Evolutionary conservation across 1,284 basidiomycete species (phyloP).

Genomic region (Pascua guehoae): DNA sequence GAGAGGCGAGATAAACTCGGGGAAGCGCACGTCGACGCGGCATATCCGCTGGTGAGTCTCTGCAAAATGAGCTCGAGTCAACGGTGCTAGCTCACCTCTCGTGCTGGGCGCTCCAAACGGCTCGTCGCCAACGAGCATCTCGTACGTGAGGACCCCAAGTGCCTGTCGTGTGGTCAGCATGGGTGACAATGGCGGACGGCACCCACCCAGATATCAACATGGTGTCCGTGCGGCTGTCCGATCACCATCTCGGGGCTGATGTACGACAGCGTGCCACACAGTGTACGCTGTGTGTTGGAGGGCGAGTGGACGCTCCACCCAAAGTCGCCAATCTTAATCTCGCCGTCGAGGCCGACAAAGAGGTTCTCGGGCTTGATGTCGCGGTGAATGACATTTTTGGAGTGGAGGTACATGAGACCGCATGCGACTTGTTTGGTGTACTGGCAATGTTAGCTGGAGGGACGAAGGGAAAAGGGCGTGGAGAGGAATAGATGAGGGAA

Average conservation of each 20-base stretch:
- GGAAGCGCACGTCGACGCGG: constrained; percentile 70
- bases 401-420: constrained; percentile 84
- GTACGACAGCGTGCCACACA: constrained; percentile 93
- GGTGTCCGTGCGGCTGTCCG: constrained; percentile 50
- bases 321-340: constrained; percentile 97
- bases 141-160: constrained; percentile 88
- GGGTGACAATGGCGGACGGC: no score
- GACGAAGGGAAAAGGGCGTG: no score
- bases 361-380: constrained; percentile 99
- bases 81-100: constrained; percentile 24
- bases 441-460: constrained; percentile 39
- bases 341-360: constrained; percentile 79
- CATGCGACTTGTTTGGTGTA: constrained; percentile 98
- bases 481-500: no score
- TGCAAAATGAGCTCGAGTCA: constrained; percentile 5
- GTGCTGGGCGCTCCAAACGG: constrained; percentile 70
- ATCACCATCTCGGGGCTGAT: constrained; percentile 97
- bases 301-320: constrained; percentile 98
- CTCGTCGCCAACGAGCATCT: constrained; percentile 84
- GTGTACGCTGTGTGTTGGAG: constrained; percentile 60
- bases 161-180: constrained; percentile 60
- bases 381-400: constrained; percentile 96
- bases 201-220: constrained; percentile 40
- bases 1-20: constrained; percentile 58
- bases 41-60: constrained; percentile 42